phyloP scores from a whole-genome alignment of 176 grass and related monocot species.

The Musa schizocarpa region DNA sequence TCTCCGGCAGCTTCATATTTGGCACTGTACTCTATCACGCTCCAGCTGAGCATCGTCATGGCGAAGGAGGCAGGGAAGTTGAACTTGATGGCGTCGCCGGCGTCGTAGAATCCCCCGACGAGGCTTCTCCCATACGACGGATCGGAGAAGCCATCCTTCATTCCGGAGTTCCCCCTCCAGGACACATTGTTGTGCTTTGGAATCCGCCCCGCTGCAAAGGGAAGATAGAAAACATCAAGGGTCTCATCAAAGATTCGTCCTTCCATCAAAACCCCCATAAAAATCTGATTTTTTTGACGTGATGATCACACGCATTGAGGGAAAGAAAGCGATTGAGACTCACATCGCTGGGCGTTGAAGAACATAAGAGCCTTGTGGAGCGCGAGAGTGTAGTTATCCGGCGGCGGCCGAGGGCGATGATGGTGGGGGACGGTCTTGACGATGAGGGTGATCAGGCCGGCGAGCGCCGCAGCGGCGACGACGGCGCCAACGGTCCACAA shows the following conservation, averaged over 20 bases:
- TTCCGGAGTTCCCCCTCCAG: conserved; percentile 13
- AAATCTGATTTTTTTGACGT: conserved; percentile 1
- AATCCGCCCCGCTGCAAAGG: conserved; percentile 7
- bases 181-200: conserved; percentile 13
- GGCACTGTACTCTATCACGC: conserved; percentile 17
- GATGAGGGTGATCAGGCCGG: conserved; percentile 4
- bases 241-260: neutral
- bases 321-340: neutral
- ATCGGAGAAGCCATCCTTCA: conserved; percentile 14
- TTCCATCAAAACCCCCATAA: neutral
- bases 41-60: conserved; percentile 21
- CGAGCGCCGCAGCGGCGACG: neutral
- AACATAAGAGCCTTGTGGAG: conserved; percentile 20
- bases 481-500: conserved; percentile 2
- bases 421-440: conserved; percentile 11
- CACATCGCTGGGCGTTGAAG: conserved; percentile 20
- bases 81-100: conserved; percentile 18
- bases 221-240: neutral
- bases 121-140: neutral
- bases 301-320: neutral
- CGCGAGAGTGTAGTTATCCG: conserved; percentile 10
- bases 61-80: conserved; percentile 13
- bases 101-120: conserved; percentile 13
- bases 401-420: conserved; percentile 4
- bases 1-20: conserved; percentile 15